phyloP scores from a whole-genome alignment of 176 grass and related monocot genomes.

The Thalia dealbata region DNA sequence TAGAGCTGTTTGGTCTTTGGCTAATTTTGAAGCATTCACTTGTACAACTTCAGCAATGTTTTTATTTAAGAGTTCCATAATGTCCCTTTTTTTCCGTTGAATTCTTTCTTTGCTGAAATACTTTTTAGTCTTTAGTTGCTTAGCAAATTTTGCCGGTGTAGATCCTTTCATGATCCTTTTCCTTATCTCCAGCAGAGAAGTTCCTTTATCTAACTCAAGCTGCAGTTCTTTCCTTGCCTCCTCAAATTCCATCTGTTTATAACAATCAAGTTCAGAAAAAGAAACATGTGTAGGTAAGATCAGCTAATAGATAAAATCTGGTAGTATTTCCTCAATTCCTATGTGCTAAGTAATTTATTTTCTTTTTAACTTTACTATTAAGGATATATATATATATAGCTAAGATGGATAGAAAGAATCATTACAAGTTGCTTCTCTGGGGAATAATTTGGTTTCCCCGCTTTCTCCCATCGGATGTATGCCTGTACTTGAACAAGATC shows the following conservation, averaged over 20 bases:
- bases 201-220: conserved; percentile 60
- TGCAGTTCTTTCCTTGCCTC: conserved; percentile 79
- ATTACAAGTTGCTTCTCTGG: conserved; percentile 72
- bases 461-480: conserved; percentile 89
- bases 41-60: conserved; percentile 30
- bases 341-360: neutral
- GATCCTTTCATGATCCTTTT: conserved; percentile 69
- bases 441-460: conserved; percentile 84
- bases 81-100: conserved; percentile 65
- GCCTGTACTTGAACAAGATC: conserved; percentile 79
- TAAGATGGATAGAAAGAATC: conserved; percentile 1
- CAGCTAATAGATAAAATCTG: no score
- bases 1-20: conserved; percentile 41
- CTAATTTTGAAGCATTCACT: conserved; percentile 25
- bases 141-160: conserved; percentile 67
- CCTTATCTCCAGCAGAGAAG: conserved; percentile 48
- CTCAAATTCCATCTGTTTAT: conserved; percentile 64
- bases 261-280: conserved; percentile 9
- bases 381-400: neutral
- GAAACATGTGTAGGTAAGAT: no score
- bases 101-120: conserved; percentile 77
- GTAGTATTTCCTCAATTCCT: no score
- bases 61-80: conserved; percentile 63
- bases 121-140: conserved; percentile 58
- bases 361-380: neutral